Evolutionary conservation across 257 asterid species (phyloP), one percentile per base, ranked within the genome.

Genomic region (Verbena officinalis): DNA sequence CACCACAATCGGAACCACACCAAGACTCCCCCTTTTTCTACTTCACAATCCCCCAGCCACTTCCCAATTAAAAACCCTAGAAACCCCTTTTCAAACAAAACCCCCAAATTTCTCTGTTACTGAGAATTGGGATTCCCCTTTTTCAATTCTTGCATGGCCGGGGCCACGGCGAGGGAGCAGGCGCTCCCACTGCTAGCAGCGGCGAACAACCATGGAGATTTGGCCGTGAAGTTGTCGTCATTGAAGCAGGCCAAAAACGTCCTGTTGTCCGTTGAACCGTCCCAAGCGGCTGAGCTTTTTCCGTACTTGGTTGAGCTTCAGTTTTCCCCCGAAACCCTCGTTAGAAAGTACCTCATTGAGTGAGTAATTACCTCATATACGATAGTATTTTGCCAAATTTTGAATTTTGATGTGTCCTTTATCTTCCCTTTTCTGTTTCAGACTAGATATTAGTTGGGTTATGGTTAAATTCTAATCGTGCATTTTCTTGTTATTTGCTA

Each of bases 141-240:
- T 31, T 57, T 10, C 17, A 51, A 62, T 55, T 55, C 9, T 43
- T 12, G 22, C 69, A 89, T 89, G 96, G 86, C 88, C 13, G 88
- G 80, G 30, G 78, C 63, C 24, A 68, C 74, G 71, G 76, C 83
- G 75, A 77, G 87, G 82, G 97, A 89, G 85, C 92, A 85, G 74
- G 96, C 91, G 64, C 83, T 92, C 52, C 69, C 94, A 62, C 84
- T 90, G 55, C 88, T 93, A 20, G 95, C 96, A 53, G 89, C 97
- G 64, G 95, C 88, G 73, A 90, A 93, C 68, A 90, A 93, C 80
- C 91, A 90, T 43, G 97, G 95, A 10, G 97, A 93, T 77, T 83
- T 93, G 83, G 81, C 88, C 20, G 94, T 93, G 20, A 93, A 93
- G 82, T 55, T 90, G 5, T 84, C 96, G 56, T 87, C 99, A 39